Conservation (phyloP, 2,329 filamentous ascomycete species). For the Ampelomyces quisqualis region DNA sequence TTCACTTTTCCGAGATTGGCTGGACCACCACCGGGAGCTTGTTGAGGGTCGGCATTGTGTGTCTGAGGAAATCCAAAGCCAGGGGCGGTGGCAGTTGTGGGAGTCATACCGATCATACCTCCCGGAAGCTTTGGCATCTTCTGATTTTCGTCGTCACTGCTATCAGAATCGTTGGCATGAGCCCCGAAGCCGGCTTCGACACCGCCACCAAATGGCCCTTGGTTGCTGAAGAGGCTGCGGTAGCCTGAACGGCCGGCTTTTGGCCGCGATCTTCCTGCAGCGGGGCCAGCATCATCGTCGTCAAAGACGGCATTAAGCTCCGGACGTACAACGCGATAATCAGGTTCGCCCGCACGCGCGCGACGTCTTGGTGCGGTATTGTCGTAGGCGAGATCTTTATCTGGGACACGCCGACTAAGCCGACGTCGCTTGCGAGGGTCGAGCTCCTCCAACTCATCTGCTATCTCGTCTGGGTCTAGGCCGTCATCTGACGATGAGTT, state of each 20-base stretch:
- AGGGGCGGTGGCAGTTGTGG: slow-evolving; percentile 54
- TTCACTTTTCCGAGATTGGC: slow-evolving; percentile 92
- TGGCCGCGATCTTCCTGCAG: slow-evolving; percentile 66
- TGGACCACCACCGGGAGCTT: slow-evolving; percentile 60
- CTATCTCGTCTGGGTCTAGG: slow-evolving; percentile 38
- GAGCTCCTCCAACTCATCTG: slow-evolving; percentile 56
- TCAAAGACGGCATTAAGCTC: slow-evolving; percentile 71
- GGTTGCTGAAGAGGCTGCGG: slow-evolving; percentile 82
- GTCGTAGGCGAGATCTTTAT: slow-evolving; percentile 54
- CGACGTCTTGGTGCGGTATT: slow-evolving; percentile 61
- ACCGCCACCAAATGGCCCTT: slow-evolving; percentile 88
- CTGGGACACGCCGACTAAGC: slow-evolving; percentile 31
- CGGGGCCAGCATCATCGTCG: slow-evolving; percentile 68
- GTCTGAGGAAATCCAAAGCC: slow-evolving; percentile 59
- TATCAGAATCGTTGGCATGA: slow-evolving; percentile 85
- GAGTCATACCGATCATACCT: slow-evolving; percentile 66
- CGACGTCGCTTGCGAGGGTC: slow-evolving; percentile 51
- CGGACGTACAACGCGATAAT: slow-evolving; percentile 83
- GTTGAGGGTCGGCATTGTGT: slow-evolving; percentile 58
- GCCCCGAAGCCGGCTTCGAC: slow-evolving; percentile 75
- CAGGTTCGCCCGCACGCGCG: slow-evolving; percentile 66
- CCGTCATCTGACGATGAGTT: slow-evolving; percentile 51
- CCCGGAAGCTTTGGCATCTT: slow-evolving; percentile 56
- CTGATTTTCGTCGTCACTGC: slow-evolving; percentile 88
- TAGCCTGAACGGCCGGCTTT: slow-evolving; percentile 60